A percentile compares a stretch with the other conserved stretches of the same genome.
These are phyloP conservation scores for Zhuliangozyma parablackwelliae DNA, from an alignment of 1,139 yeast genomes.

Conservation along the genomic window DNA sequence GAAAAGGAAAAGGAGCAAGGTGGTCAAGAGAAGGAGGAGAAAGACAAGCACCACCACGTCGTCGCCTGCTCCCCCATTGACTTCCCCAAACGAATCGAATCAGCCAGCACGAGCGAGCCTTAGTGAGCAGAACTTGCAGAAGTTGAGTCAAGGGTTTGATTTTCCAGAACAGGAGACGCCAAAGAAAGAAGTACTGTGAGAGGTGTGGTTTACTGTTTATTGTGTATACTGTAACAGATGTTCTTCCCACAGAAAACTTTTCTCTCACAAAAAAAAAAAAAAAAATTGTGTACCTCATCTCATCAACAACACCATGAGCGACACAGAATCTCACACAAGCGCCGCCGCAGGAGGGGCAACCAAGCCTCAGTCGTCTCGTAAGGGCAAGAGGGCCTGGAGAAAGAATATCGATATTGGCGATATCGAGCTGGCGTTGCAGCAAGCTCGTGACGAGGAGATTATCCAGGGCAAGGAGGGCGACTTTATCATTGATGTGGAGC, in stretches of 20 bases:
- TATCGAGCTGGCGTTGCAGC: constrained; percentile 66
- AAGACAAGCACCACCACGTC: constrained; percentile 12
- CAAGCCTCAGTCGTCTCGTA: constrained; percentile 64
- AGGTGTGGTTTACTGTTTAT: no score
- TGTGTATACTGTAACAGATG: no score
- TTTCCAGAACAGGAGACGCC: constrained; percentile 1
- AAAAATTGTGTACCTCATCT: neutral
- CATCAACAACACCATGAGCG: constrained; percentile 5
- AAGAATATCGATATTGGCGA: constrained; percentile 86
- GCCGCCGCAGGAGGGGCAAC: neutral
- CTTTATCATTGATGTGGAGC: constrained; percentile 66
- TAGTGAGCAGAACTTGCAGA: constrained; percentile 26
- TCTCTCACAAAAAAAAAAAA: no score
- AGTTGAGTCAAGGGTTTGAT: constrained; percentile 11
- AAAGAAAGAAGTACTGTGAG: neutral
- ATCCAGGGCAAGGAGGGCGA: constrained; percentile 60
- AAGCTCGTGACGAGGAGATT: constrained; percentile 62
- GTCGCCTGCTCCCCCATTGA: no score
- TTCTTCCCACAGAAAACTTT: no score
- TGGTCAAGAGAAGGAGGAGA: constrained; percentile 34
- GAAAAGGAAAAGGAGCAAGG: constrained; percentile 22
- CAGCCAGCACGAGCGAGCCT: constrained; percentile 10
- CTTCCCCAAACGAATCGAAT: no score
- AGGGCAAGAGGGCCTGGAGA: constrained; percentile 95
- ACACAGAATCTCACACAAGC: no score